phyloP scores from a whole-genome alignment of 345 rosid genomes.

The Kernera saxatilis region DNA sequence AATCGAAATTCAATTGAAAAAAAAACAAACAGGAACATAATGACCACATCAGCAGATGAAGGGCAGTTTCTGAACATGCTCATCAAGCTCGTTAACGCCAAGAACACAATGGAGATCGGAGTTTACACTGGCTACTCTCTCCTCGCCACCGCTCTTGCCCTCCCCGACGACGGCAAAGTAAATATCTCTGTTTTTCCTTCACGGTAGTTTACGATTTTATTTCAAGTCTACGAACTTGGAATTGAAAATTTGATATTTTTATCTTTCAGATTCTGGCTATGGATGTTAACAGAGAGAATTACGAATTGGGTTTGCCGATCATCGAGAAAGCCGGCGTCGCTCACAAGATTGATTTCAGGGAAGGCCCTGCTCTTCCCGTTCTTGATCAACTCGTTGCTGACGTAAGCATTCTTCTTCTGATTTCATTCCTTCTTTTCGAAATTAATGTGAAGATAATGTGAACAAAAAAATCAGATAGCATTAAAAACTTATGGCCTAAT shows the following conservation, averaged over 20 bases:
- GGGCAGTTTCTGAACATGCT: slow-evolving; percentile 95
- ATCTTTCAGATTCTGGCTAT: slow-evolving; percentile 76
- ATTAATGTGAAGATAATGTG: background rate
- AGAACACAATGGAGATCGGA: slow-evolving; percentile 99
- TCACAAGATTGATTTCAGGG: slow-evolving; percentile 89
- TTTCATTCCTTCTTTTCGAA: background rate
- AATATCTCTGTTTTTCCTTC: background rate
- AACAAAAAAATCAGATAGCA: background rate
- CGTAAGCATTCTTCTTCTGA: slow-evolving; percentile 42
- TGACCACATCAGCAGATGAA: slow-evolving; percentile 98
- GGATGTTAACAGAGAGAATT: slow-evolving; percentile 89
- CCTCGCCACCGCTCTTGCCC: slow-evolving; percentile 93
- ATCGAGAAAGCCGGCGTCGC: slow-evolving; percentile 92
- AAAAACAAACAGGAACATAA: slow-evolving; percentile 60
- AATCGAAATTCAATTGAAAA: background rate
- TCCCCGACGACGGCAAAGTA: slow-evolving; percentile 92
- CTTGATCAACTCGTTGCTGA: slow-evolving; percentile 77
- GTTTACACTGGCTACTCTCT: slow-evolving; percentile 99
- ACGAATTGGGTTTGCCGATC: slow-evolving; percentile 84
- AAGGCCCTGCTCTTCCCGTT: slow-evolving; percentile 97
- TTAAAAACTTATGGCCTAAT: background rate
- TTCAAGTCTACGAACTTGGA: background rate
- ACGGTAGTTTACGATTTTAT: background rate
- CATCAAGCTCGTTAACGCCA: slow-evolving; percentile 89
- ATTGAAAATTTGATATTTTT: background rate